These are phyloP conservation scores for Nicotiana tomentosiformis DNA, from an alignment of 257 asterid genomes.

Conservation along the genomic window DNA sequence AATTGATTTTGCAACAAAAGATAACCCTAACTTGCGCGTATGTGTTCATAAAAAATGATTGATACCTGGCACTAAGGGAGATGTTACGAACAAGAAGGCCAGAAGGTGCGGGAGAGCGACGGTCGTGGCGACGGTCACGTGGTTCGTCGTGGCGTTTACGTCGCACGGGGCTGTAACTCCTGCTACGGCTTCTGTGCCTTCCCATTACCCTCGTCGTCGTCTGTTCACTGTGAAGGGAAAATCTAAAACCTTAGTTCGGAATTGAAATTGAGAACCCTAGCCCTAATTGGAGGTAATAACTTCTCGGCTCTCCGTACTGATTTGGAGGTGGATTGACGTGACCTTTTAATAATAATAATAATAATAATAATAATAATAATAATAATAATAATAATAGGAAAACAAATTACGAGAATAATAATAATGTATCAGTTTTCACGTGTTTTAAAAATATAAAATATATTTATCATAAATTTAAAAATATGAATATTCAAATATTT, in stretches of 20 bases:
- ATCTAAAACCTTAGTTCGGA: neutral
- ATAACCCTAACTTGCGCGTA: neutral
- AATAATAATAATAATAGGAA: too few species aligned
- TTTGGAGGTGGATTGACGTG: too few species aligned
- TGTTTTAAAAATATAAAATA: too few species aligned
- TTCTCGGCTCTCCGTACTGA: neutral
- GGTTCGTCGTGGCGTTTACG: conserved; percentile 76
- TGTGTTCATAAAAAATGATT: neutral
- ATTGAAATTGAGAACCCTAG: conserved; percentile 13
- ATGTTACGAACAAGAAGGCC: conserved; percentile 95
- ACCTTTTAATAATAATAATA: too few species aligned
- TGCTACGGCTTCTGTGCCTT: conserved; percentile 58
- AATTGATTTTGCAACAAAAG: neutral
- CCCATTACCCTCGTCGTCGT: conserved; percentile 23
- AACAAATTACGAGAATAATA: too few species aligned
- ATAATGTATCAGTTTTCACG: too few species aligned
- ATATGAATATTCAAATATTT: too few species aligned
- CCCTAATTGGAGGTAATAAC: neutral
- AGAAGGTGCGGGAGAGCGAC: conserved; percentile 80
- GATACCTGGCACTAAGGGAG: conserved; percentile 70
- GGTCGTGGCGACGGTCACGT: conserved; percentile 60
- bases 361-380: too few species aligned
- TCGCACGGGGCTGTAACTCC: conserved; percentile 61
- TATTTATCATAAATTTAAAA: too few species aligned
- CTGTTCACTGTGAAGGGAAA: neutral